Evolutionary conservation across 164 flowering plant genomes (phyloP).

Genomic region (Buxus sempervirens): DNA sequence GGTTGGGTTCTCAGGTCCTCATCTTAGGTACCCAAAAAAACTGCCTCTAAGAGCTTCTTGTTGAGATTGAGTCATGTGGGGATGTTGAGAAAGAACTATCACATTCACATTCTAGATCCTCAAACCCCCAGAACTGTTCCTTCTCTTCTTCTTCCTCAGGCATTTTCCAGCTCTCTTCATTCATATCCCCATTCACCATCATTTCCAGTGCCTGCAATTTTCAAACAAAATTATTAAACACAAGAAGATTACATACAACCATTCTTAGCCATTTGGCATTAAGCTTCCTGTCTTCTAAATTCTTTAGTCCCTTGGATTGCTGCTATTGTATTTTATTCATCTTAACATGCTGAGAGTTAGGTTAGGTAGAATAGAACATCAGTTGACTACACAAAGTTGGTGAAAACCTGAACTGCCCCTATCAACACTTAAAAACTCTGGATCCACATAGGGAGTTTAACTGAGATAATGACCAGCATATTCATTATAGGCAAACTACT

Average conservation of each 20-base stretch:
- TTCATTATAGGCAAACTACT: slow-evolving; percentile 16
- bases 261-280: background rate
- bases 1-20: slow-evolving; percentile 6
- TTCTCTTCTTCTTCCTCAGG: slow-evolving; percentile 70
- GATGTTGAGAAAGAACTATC: slow-evolving; percentile 49
- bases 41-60: slow-evolving; percentile 29
- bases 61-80: slow-evolving; percentile 40
- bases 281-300: background rate
- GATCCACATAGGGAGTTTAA: slow-evolving; percentile 1
- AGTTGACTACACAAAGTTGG: slow-evolving; percentile 8
- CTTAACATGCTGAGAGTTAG: slow-evolving; percentile 4
- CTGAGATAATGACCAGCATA: slow-evolving; percentile 18
- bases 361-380: slow-evolving; percentile 32
- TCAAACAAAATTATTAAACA: background rate
- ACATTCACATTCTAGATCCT: slow-evolving; percentile 77
- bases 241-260: background rate
- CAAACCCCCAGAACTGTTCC: slow-evolving; percentile 77
- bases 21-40: too few relatives aligned
- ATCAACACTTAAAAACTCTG: slow-evolving; percentile 2
- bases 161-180: slow-evolving; percentile 68
- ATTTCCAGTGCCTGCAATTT: slow-evolving; percentile 61
- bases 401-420: too few relatives aligned
- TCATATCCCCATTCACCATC: slow-evolving; percentile 41
- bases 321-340: too few relatives aligned
- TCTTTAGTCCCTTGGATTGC: too few relatives aligned